These are phyloP conservation scores for Arthonia radiata DNA, from an alignment of 495 filamentous ascomycete species.

Conservation along the genomic window DNA sequence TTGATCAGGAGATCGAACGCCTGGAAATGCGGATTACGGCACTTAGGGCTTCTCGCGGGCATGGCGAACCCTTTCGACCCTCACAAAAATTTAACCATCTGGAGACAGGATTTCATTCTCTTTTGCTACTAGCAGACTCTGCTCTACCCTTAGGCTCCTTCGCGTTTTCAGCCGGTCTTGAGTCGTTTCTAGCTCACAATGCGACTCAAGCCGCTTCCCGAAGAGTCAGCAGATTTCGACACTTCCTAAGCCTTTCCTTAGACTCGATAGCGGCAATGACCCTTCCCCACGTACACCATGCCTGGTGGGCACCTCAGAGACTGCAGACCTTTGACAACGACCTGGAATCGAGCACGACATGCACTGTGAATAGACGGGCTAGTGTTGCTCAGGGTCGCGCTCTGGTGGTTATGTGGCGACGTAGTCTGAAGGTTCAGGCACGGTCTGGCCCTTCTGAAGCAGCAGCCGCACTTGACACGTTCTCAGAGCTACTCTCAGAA, in stretches of 20 bases:
- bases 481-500: conserved; percentile 3
- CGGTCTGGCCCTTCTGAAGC: background rate
- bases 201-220: conserved; percentile 12
- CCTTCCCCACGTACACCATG: conserved; percentile 64
- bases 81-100: no score
- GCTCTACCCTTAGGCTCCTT: conserved; percentile 90
- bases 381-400: conserved; percentile 67
- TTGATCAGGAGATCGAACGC: no score
- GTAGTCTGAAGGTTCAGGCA: conserved; percentile 22
- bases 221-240: conserved; percentile 15
- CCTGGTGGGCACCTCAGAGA: conserved; percentile 31
- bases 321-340: conserved; percentile 50
- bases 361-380: conserved; percentile 66
- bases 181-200: conserved; percentile 72
- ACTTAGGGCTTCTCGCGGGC: no score
- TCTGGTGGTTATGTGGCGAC: conserved; percentile 71
- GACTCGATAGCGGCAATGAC: conserved; percentile 52
- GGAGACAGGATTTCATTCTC: no score
- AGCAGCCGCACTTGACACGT: conserved; percentile 3
- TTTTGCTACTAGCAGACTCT: conserved; percentile 84
- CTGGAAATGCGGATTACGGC: no score
- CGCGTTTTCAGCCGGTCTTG: conserved; percentile 81
- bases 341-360: conserved; percentile 65
- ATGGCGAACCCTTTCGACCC: no score
- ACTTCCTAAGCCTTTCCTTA: conserved; percentile 59